Evolutionary conservation across 768 basidiomycete genomes (phyloP).

Genomic region (Neoboletus brunneissimus): DNA sequence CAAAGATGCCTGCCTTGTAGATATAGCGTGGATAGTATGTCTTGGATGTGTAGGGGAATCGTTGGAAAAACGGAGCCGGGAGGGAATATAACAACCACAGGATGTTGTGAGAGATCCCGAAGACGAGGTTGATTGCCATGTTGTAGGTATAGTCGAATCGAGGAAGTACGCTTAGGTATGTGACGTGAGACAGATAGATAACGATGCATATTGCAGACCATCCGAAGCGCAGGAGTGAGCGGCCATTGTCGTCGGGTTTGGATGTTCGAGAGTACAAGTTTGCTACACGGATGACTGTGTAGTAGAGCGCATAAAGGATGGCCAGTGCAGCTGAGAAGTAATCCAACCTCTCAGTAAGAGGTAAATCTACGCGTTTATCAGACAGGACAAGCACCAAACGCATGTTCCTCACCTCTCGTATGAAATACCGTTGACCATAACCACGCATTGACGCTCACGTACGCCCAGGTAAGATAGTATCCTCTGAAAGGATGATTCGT

Average conservation of each 20-base stretch:
- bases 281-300: constrained; percentile 71
- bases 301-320: constrained; percentile 80
- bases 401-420: constrained; percentile 67
- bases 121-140: constrained; percentile 72
- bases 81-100: constrained; percentile 79
- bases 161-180: constrained; percentile 72
- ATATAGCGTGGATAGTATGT: constrained; percentile 58
- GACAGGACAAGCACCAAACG: neutral
- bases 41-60: constrained; percentile 54
- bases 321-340: constrained; percentile 92
- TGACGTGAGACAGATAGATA: constrained; percentile 65
- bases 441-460: constrained; percentile 86
- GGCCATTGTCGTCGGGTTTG: constrained; percentile 26
- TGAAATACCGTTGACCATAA: constrained; percentile 91
- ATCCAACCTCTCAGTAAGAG: constrained; percentile 84
- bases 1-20: constrained; percentile 55
- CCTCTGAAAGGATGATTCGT: constrained; percentile 61
- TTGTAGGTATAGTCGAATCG: constrained; percentile 95
- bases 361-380: constrained; percentile 54
- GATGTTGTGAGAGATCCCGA: constrained; percentile 77
- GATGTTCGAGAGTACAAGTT: constrained; percentile 56
- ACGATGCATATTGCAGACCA: constrained; percentile 57
- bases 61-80: constrained; percentile 44
- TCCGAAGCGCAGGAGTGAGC: constrained; percentile 16
- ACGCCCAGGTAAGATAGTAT: constrained; percentile 66